Base-by-base conservation (phyloP, 805 yeast genomes). In the Yamadazyma sp. region DNA sequence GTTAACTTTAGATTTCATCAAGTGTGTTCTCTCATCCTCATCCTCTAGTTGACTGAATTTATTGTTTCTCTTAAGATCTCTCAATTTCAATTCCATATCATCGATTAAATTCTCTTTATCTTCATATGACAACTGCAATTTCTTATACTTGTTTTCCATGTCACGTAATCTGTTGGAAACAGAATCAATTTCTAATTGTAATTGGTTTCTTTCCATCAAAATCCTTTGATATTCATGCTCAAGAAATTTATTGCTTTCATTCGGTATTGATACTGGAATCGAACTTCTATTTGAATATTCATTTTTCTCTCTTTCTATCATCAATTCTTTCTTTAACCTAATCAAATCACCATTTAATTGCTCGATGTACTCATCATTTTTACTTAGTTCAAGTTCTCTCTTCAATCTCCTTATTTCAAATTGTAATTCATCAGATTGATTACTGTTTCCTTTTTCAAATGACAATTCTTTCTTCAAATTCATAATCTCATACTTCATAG, bases 51-150 rank as follows among this genome's bases (percentile, higher is more conserved):
- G 30, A 8, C 42, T 49, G 12, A 45, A 31, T 21, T 57, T 52
- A 11, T 48, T 49, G 3, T 47, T 31, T 25, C 58, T 40, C 31
- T 58, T 53, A 32, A 60, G 38, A 1, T 60, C 61, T 17, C 62
- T 48, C 21, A 71, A 35, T 16, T 64, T 62, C 5, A 45, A 35
- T 33, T 58, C 60, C 35, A 69, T 47, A 5, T 60, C 50, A 8
- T 55, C 54, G 12, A 65, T 45, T 13, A 62, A 62, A 12, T 53
- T 47, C 27, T 71, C 75, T 42, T 65, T 71, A 12, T 48, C 40
- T 40, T 52, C 39, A 34, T 31, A 14, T 38, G 67, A 49, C 4
- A 69, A 15, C 26, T 42, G 44, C 15, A 44, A 27, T 27, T 39
- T 42, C 31, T 40, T 39, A 20, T 30, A 33, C 38, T 42, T 41